Percentiles rank a stretch among this genome's conserved stretches.
These are phyloP conservation scores for Phytophthora melonis DNA, from an alignment of 352 stramenopile species.

Conservation along the genomic window DNA sequence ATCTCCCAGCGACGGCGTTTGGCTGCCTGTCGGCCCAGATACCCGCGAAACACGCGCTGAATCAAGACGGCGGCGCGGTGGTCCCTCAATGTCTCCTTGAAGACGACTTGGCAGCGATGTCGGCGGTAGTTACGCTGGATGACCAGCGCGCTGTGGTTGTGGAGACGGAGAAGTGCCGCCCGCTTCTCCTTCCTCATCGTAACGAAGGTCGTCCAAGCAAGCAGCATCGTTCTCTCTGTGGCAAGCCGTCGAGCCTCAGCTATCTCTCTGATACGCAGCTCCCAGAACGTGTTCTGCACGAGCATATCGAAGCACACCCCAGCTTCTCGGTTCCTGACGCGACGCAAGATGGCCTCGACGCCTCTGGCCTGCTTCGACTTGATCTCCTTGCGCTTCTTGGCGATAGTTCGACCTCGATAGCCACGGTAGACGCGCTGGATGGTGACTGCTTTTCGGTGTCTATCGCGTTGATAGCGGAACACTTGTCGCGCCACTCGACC, in stretches of 20 bases:
- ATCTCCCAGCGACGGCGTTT: slow-evolving; percentile 51
- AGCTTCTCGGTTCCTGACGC: slow-evolving; percentile 41
- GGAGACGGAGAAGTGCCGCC: slow-evolving; percentile 37
- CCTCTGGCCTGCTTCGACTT: slow-evolving; percentile 43
- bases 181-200: slow-evolving; percentile 50
- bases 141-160: slow-evolving; percentile 49
- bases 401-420: slow-evolving; percentile 31
- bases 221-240: slow-evolving; percentile 15
- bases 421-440: slow-evolving; percentile 77
- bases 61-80: slow-evolving; percentile 66
- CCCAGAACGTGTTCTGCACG: slow-evolving; percentile 21
- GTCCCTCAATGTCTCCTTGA: slow-evolving; percentile 39
- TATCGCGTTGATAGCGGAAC: slow-evolving; percentile 43
- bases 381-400: slow-evolving; percentile 32
- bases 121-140: slow-evolving; percentile 82
- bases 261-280: slow-evolving; percentile 51
- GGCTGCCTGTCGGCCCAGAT: slow-evolving; percentile 46
- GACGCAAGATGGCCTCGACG: slow-evolving; percentile 38
- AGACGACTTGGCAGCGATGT: slow-evolving; percentile 59
- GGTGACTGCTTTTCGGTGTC: slow-evolving; percentile 31
- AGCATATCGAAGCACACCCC: slow-evolving; percentile 46
- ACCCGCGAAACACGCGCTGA: slow-evolving; percentile 68
- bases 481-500: slow-evolving; percentile 63
- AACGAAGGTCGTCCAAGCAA: slow-evolving; percentile 35
- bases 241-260: slow-evolving; percentile 15